These are phyloP conservation scores for Fusarium metavorans DNA, from an alignment of 2,329 filamentous ascomycete species.

Conservation along the genomic window DNA sequence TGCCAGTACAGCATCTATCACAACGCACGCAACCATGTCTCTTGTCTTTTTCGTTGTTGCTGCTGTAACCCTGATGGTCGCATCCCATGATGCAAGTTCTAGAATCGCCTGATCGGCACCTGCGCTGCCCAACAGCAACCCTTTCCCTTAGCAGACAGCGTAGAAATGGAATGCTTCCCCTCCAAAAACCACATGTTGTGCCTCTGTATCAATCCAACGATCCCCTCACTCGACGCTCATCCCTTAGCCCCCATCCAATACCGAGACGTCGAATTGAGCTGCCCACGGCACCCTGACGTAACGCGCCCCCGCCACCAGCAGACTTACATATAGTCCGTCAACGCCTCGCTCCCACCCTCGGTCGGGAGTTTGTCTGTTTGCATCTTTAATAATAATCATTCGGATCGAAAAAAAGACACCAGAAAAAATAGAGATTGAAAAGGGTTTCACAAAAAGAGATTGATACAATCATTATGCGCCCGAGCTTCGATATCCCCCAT, in stretches of 20 bases:
- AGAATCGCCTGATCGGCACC: constrained; percentile 36
- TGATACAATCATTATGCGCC: constrained; percentile 14
- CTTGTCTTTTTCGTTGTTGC: neutral
- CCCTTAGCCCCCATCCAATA: neutral
- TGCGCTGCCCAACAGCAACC: constrained; percentile 13
- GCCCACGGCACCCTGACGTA: constrained; percentile 32
- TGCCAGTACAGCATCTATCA: neutral
- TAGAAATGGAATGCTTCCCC: constrained; percentile 25
- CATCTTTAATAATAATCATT: neutral
- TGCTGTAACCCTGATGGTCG: constrained; percentile 29
- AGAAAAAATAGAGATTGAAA: neutral
- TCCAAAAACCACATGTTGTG: constrained; percentile 24
- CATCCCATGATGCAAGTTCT: constrained; percentile 13
- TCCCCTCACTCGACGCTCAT: constrained; percentile 21
- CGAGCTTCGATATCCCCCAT: constrained; percentile 26
- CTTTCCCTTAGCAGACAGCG: neutral
- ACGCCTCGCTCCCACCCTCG: constrained; percentile 17
- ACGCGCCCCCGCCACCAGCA: constrained; percentile 28
- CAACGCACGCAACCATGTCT: neutral
- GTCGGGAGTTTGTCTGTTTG: neutral
- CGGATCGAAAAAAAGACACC: neutral
- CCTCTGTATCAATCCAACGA: constrained; percentile 6
- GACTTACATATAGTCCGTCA: constrained; percentile 17
- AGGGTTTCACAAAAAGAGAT: neutral
- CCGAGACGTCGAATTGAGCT: neutral